These are phyloP conservation scores for Penicillium oxalicum DNA, from an alignment of 2,329 filamentous ascomycete genomes.

Conservation along the genomic window DNA sequence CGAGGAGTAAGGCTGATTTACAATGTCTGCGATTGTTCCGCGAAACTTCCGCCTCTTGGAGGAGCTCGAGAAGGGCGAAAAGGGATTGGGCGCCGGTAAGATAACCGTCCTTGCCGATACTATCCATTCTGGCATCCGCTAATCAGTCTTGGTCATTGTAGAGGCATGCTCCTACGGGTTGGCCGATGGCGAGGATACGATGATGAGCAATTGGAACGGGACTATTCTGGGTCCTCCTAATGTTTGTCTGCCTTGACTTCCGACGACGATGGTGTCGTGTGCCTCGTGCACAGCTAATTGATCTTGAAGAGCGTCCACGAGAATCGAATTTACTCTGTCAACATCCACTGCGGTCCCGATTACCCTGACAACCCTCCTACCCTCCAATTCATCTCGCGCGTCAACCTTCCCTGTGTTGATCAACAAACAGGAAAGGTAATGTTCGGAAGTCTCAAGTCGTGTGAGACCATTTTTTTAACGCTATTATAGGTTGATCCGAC, in stretches of 20 bases:
- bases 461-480: constrained; percentile 7
- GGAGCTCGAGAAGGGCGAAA: constrained; percentile 98
- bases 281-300: constrained; percentile 9
- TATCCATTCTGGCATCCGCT: constrained; percentile 13
- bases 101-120: constrained; percentile 1
- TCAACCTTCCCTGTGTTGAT: constrained; percentile 95
- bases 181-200: constrained; percentile 84
- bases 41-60: constrained; percentile 95
- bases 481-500: constrained; percentile 64
- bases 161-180: constrained; percentile 97
- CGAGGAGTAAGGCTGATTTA: constrained; percentile 2
- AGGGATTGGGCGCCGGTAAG: constrained; percentile 78
- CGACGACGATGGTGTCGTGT: constrained; percentile 1
- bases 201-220: constrained; percentile 98
- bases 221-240: constrained; percentile 96
- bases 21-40: constrained; percentile 70
- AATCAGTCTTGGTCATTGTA: constrained; percentile 35
- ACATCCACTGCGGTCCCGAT: constrained; percentile 84
- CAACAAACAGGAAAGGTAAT: constrained; percentile 65
- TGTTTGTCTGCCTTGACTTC: constrained; percentile 50
- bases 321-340: constrained; percentile 97
- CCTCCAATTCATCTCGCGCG: constrained; percentile 86
- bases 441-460: neutral
- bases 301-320: constrained; percentile 75
- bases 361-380: constrained; percentile 87